Base-by-base conservation (phyloP, 192 early-diverging fungal species). In the Phlyctochytrium planicorne region DNA sequence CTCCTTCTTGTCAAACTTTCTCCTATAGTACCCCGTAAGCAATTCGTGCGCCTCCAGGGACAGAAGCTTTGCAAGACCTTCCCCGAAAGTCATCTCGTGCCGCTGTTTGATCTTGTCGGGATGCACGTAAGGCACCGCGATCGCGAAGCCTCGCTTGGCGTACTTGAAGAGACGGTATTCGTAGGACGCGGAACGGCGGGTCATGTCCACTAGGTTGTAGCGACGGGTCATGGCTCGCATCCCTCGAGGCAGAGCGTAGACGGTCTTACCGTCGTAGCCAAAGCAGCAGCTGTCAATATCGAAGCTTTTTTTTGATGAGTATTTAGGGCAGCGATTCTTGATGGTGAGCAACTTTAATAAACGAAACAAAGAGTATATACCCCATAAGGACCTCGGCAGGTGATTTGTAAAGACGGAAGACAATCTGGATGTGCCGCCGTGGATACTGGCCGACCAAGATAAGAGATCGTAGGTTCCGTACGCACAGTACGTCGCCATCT, bases 321-420 rank as follows among this genome's bases (percentile, higher is more conserved):
- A n/a, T n/a, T n/a, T n/a, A n/a, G n/a, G n/a, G n/a, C n/a, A n/a
- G n/a, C n/a, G n/a, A n/a, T n/a, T n/a, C n/a, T n/a, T n/a, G n/a
- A n/a, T n/a, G n/a, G n/a, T n/a, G n/a, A n/a, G n/a, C n/a, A n/a
- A n/a, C n/a, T n/a, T n/a, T n/a, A n/a, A n/a, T n/a, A n/a, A n/a
- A n/a, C n/a, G n/a, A n/a, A 20, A 20, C 20, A 47, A 47, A 47
- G 40, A 6, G 40, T 47, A 47, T 20, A 47, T 47, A 47, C 20
- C 72, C 70, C 72, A 73, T 69, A 29, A 73, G 50, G 29, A 73
- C 53, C 34, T 73, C 72, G 23, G 67, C 67, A 16, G 72, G 72
- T 17, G 72, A 73, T 24, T 66, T 35, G 72, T 74, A 73, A 24
- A 73, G 33, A 40, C 72, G 59, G 40, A 73, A 59, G 0, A 73